Base-by-base conservation (phyloP, 768 basidiomycete species). In the Lentinula raphanica region DNA sequence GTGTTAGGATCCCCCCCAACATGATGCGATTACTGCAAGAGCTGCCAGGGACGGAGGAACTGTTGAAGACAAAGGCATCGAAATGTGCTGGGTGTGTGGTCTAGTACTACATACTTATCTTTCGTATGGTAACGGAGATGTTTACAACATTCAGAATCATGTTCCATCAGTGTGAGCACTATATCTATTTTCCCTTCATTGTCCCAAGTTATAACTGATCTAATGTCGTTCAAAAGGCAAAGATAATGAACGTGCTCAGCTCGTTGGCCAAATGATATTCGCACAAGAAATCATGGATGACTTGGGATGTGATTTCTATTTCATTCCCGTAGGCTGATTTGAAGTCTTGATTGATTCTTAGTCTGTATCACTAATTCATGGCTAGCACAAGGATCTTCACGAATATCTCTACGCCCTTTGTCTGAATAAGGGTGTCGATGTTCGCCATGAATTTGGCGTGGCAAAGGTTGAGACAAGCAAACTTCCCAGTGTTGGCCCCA, bases 11-110 rank as follows among this genome's bases (percentile, higher is more conserved):
- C 9, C 62, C 62, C 5, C 62, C 62, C 1, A 63, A 63, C 35
- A 63, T 63, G 59, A 59, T 60, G 39, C 62, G 59, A 8, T 35
- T 61, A 45, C 42, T 63, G 31, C 38, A 60, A 19, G 53, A 48
- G 25, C 48, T 63, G 0, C 62, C 62, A 7, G 54, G 60, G 11
- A 48, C 46, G 54, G 49, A 27, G 9, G 49, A 38, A 9, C 23
- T 60, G 25, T 25, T 63, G 39, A 31, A 36, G 15, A 12, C 29
- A 3, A 48, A 59, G 21, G 60, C 54, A 23, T 49, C 46, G 11
- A 58, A 53, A 46, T 23, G 40, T 39, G 44, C 40, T 6, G 58
- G 50, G 58, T 59, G 25, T 17, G 58, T 54, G 23, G 25, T 19
- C 32, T 11, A 13, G 6, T 9, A 23, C 23, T 28, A 13, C 1